A percentile compares a stretch with the other conserved stretches of the same genome.
phyloP scores from a whole-genome alignment of 345 rosid species.

The Theobroma cacao region DNA sequence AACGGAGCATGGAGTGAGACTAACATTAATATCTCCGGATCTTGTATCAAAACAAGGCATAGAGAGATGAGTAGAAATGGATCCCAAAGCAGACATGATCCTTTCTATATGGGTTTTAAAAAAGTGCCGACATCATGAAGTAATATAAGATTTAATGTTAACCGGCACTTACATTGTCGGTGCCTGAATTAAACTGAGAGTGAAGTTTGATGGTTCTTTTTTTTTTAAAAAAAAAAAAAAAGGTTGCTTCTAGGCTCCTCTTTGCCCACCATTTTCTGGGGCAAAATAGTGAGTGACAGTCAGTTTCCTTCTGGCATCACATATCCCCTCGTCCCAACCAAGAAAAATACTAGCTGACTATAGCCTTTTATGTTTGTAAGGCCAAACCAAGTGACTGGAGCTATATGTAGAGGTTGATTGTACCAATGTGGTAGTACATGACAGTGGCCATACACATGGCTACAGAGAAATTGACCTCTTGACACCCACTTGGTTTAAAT shows the following conservation, averaged over 20 bases:
- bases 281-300: not conserved
- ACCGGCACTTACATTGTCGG: not conserved
- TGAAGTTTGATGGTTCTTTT: not conserved
- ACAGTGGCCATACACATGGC: constrained; percentile 1
- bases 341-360: not conserved
- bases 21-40: not conserved
- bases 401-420: not conserved
- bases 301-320: not conserved
- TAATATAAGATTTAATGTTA: too few species aligned
- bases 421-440: not conserved
- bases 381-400: not conserved
- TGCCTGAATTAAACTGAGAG: not conserved
- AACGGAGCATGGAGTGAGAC: not conserved
- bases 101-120: not conserved
- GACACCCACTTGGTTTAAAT: not conserved
- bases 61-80: not conserved
- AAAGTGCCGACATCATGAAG: not conserved
- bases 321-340: not conserved
- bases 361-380: not conserved
- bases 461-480: not conserved
- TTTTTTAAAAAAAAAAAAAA: too few species aligned
- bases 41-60: not conserved
- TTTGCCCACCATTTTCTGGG: not conserved
- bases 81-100: not conserved
- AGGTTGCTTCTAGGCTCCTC: not conserved